Percentiles rank a stretch among this genome's conserved stretches.
Conservation (phyloP, 192 early-diverging fungal species). For the Obelidium mucronatum region DNA sequence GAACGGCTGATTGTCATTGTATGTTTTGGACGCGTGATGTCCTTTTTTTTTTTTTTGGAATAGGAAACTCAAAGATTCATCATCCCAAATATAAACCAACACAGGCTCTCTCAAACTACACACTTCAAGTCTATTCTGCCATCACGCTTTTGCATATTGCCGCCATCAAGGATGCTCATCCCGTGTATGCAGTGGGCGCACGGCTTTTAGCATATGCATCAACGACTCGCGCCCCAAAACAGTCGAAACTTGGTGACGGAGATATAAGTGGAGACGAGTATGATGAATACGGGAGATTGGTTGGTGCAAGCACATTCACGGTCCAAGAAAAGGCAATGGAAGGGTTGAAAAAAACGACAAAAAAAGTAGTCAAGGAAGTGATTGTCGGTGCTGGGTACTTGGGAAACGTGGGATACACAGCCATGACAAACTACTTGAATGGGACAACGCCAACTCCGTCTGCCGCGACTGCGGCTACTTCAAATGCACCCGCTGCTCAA, state of each 20-base stretch:
- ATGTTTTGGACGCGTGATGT: slow-evolving; percentile 31
- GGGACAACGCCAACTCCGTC: not conserved
- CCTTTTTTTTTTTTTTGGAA: not conserved
- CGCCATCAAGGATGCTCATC: slow-evolving; percentile 59
- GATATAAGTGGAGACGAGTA: not conserved
- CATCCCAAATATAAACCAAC: not conserved
- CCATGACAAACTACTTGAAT: slow-evolving; percentile 70
- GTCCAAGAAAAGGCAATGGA: slow-evolving; percentile 20
- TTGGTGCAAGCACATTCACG: not conserved
- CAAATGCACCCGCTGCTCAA: not conserved
- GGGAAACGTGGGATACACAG: slow-evolving; percentile 72
- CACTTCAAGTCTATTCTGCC: slow-evolving; percentile 60
- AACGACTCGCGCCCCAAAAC: slow-evolving; percentile 39
- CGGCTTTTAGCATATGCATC: slow-evolving; percentile 78
- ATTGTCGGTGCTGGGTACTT: slow-evolving; percentile 78
- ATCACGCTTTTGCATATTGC: slow-evolving; percentile 48
- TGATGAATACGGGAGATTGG: no score
- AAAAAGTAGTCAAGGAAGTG: slow-evolving; percentile 82
- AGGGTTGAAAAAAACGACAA: slow-evolving; percentile 60
- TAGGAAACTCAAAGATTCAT: not conserved
- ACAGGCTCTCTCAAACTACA: slow-evolving; percentile 19
- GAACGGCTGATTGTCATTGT: slow-evolving; percentile 71
- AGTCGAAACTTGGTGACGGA: not conserved
- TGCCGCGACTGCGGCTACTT: not conserved
- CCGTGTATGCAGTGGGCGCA: slow-evolving; percentile 70